Conservation (phyloP, 2,329 filamentous ascomycete species). For the Chaetoscypha palmicola region DNA sequence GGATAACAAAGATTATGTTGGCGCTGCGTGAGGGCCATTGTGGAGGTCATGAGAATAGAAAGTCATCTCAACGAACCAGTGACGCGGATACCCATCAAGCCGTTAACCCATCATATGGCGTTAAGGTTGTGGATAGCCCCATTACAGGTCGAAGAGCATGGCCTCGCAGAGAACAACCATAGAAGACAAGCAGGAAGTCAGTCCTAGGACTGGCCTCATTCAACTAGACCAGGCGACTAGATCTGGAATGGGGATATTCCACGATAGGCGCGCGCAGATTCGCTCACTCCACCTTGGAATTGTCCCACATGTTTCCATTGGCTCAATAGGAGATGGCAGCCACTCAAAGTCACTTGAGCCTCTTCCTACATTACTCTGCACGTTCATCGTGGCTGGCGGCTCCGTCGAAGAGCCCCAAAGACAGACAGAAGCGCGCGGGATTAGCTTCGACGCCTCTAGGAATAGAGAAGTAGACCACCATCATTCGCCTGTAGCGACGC, state of each 20-base stretch:
- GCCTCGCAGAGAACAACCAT: neutral
- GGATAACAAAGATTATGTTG: slow-evolving; percentile 3
- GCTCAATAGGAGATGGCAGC: slow-evolving; percentile 13
- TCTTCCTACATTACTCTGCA: slow-evolving; percentile 19
- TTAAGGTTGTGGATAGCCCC: neutral
- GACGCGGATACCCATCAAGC: neutral
- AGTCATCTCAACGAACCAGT: neutral
- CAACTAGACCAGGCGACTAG: neutral
- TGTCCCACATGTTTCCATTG: slow-evolving; percentile 9
- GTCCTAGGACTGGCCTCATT: neutral
- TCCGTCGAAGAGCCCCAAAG: slow-evolving; percentile 10
- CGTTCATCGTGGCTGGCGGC: slow-evolving; percentile 20
- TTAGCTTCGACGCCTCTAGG: slow-evolving; percentile 5
- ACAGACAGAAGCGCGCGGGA: slow-evolving; percentile 25
- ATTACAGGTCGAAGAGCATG: neutral
- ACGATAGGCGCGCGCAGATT: slow-evolving; percentile 20
- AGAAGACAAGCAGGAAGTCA: neutral
- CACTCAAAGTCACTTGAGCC: slow-evolving; percentile 24
- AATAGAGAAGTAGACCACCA: slow-evolving; percentile 9
- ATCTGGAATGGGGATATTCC: neutral
- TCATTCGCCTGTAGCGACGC: slow-evolving; percentile 17
- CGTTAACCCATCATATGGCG: neutral
- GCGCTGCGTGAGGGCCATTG: slow-evolving; percentile 1
- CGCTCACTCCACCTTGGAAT: slow-evolving; percentile 5
- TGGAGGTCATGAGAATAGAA: neutral